Base-by-base conservation (phyloP, 768 basidiomycete genomes). In the Hypholoma fasciculare region DNA sequence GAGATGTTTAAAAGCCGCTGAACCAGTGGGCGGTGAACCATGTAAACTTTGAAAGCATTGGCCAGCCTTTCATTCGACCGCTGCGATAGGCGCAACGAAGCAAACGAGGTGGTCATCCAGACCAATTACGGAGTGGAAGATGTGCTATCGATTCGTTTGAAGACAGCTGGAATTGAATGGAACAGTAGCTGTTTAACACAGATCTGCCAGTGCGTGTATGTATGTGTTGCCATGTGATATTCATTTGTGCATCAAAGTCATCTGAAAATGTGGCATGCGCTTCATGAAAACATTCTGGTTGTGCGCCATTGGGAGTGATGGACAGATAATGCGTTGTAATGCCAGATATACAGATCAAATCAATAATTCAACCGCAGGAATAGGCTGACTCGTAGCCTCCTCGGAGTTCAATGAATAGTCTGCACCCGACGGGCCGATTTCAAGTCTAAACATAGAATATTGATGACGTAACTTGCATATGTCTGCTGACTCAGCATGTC, bases 1-100 rank as follows among this genome's bases (percentile, higher is more conserved):
- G 80, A 77, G 20, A 79, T 65, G 47, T 88, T 94, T 17, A 96
- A 76, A 27, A 81, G 61, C 42, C 86, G 84, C 71, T 96, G 94
- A 49, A 95, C 76, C 39, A 82, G 64, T 3, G 92, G 90, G 4
- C 94, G 77, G 68, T 93, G 85, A 1, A 69, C 55, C 3, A 80
- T 67, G 64, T 96, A 96, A n/a, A 69, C 56, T 52, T 76, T 78
- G 38, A 78, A 68, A 48, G 88, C 68, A 50, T 70, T 70, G 2
- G 80, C 68, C 27, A 86, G 61, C 12, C 70, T 76, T 47, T 78
- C 72, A 40, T 78, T 71, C 36, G 72, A 54, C 42, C 62, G 61
- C 57, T 69, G 65, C 11, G 67, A 70, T 16, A 64, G 37, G 47
- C 72, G 74, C 19, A 75, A 61, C 14, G 72, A 73, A 13, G 76